Evolutionary conservation across 2,329 filamentous ascomycete genomes (phyloP), one percentile per base, ranked within the genome.

Genomic region (Nannizzia gypsea): DNA sequence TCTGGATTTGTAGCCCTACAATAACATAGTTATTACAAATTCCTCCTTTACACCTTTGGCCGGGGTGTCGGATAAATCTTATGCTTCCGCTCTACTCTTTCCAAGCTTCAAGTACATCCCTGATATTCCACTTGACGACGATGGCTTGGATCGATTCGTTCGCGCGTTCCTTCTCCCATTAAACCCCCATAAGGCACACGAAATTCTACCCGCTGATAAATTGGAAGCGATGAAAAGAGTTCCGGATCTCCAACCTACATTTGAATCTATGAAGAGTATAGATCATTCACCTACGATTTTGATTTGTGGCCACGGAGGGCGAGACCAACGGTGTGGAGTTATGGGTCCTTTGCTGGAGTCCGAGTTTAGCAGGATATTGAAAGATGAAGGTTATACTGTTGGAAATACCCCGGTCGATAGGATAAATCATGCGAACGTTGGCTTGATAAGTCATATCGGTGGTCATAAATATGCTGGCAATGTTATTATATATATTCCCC

Each of bases 381-480:
- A 63, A 15, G 56, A 62, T 5, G 67, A 67, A 20, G 73, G 72
- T 1, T 74, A 69, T 28, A 62, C 63, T 6, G 61, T 62, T 20
- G 46, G 44, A 6, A 60, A 59, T 1, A 62, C 59, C 24, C 62
- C 56, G 1, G 60, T 72, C 15, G 73, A 75, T 59, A 66, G 59
- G 13, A 65, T 66, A 0, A 63, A 63, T 0, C 69, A 72, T 63
- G 72, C 72, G 9, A 73, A 77, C 62, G 65, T 77, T 59, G 75
- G 72, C 3, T 65, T 71, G 55, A 76, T 96, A 68, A 92, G 86
- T 65, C 92, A 97, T 70, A 86, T 96, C 13, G 92, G 92, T 22
- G 92, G 92, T 0, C 92, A 97, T 77, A 96, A 96, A 77, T 97
- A 93, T 76, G 87, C 87, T 40, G 92, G 92, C 44, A 97, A 97